Evolutionary conservation across 805 yeast genomes (phyloP), one percentile per base, ranked within the genome.

Genomic region (Schwanniomyces sp.): DNA sequence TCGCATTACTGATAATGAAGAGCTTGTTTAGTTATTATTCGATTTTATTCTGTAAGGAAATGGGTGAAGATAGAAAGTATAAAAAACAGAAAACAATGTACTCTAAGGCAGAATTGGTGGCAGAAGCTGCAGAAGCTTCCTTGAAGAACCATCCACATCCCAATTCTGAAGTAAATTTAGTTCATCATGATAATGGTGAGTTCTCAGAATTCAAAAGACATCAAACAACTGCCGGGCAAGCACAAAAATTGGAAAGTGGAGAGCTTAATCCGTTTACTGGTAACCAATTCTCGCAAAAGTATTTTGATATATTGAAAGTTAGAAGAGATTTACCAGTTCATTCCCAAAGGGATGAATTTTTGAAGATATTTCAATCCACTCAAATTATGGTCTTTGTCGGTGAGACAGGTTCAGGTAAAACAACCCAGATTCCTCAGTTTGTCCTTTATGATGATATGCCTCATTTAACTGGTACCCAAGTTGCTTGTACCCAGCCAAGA

Each of bases 351-450:
- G 86, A 82, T 45, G 96, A 92, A 69, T 94, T 94, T 65, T 77
- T 94, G 48, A 76, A 79, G 53, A 82, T 88, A 49, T 94, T 86
- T 69, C 98, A 92, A 53, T 72, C 79, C 17, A 84, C 92, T 34
- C 99, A 92, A 70, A 88, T 92, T 63, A 87, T 94, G 95, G 98
- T 92, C 32, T 90, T 94, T 68, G 98, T 94, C 44, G 99, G 99
- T 75, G 99, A 92, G 66, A 92, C 99, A 5, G 99, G 99, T 74
- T 90, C 97, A 27, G 99, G 99, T 81, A 92, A 92, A 69, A 92
- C 98, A 24, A 92, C 99, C 0, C 99, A 92, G 72, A 91, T 92
- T 53, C 98, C 99, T 3, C 99, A 92, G 70, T 94, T 91, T 69
- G 97, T 92, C 18, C 72, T 85, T 43, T 90, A 81, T 59, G 97